phyloP scores from a whole-genome alignment of 2,329 filamentous ascomycete genomes.

The Fusarium devonianum region DNA sequence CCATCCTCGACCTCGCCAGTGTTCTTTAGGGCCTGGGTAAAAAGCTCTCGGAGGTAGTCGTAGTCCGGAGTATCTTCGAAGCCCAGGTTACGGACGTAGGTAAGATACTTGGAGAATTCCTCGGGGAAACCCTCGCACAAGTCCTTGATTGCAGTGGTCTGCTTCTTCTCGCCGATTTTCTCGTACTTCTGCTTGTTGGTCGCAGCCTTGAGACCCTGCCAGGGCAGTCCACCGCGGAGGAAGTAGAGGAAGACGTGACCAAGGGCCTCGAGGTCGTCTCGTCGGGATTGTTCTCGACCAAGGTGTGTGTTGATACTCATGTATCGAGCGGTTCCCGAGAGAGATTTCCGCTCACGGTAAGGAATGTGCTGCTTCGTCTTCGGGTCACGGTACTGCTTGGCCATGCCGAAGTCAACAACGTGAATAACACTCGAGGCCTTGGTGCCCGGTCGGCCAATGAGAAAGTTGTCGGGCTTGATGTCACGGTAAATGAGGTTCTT shows the following conservation, averaged over 20 bases:
- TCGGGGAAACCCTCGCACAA: conserved; percentile 95
- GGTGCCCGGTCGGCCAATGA: conserved; percentile 89
- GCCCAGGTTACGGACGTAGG: conserved; percentile 94
- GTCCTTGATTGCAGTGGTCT: conserved; percentile 96
- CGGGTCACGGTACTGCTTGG: conserved; percentile 97
- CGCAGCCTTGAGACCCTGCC: conserved; percentile 76
- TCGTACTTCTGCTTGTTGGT: conserved; percentile 98
- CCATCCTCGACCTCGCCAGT: conserved; percentile 95
- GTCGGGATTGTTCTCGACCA: conserved; percentile 91
- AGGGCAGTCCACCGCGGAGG: conserved; percentile 72
- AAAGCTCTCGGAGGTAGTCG: conserved; percentile 94
- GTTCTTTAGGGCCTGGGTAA: conserved; percentile 95
- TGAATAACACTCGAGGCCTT: conserved; percentile 98
- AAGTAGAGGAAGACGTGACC: conserved; percentile 81
- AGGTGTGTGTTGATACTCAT: conserved; percentile 99
- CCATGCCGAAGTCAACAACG: conserved; percentile 99
- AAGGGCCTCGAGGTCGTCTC: conserved; percentile 92
- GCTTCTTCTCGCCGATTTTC: conserved; percentile 99
- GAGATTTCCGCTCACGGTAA: conserved; percentile 93
- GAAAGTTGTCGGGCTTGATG: conserved; percentile 99
- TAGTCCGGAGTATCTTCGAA: conserved; percentile 99
- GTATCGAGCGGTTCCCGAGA: conserved; percentile 95
- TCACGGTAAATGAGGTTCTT: conserved; percentile 99
- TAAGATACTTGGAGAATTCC: conserved; percentile 97
- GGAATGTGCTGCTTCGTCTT: conserved; percentile 99